Evolutionary conservation across 306 rosid genomes (phyloP).

Genomic region (Malus fusca): DNA sequence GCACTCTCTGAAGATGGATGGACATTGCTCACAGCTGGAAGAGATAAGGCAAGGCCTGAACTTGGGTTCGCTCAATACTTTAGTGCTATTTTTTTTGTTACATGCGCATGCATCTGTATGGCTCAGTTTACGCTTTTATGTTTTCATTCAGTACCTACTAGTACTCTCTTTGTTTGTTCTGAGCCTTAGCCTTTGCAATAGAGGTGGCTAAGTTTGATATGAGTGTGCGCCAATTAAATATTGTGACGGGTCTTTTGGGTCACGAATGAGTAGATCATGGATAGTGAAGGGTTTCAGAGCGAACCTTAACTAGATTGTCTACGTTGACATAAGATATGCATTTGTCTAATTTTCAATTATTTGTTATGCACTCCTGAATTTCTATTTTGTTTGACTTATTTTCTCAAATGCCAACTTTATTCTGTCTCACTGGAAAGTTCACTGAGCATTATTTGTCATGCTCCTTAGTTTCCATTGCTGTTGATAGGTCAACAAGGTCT

Average conservation of each 20-base stretch:
- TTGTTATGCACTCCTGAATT: not conserved
- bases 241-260: not conserved
- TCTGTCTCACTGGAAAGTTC: not conserved
- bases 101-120: not conserved
- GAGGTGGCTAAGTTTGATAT: not conserved
- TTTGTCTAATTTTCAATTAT: not conserved
- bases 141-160: not conserved
- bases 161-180: not conserved
- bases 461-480: not conserved
- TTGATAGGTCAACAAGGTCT: not conserved
- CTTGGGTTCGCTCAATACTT: not conserved
- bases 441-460: not conserved
- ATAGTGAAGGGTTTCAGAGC: not conserved
- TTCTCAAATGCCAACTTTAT: not conserved
- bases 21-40: conserved; percentile 87
- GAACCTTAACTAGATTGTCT: not conserved
- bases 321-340: not conserved
- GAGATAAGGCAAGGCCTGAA: conserved; percentile 62
- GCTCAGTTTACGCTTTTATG: not conserved
- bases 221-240: not conserved
- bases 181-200: not conserved
- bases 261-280: not conserved
- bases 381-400: not conserved
- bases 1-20: conserved; percentile 81
- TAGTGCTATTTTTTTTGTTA: not conserved